Evolutionary conservation across 2,329 filamentous ascomycete species (phyloP), one percentile per base, ranked within the genome.

Genomic region (Didymella exigua): DNA sequence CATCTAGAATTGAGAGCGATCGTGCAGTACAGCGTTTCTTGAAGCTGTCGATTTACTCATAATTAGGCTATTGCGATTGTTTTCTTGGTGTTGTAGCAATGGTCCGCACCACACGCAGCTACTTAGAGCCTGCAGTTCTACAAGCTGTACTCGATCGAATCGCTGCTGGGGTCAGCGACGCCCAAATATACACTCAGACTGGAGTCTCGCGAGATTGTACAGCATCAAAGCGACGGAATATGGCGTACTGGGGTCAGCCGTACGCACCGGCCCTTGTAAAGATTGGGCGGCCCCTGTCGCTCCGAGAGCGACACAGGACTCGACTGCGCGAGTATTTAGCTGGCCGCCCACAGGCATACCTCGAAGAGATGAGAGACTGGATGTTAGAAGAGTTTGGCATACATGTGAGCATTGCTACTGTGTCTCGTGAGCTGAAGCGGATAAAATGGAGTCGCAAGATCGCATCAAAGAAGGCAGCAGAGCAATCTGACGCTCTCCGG

Each of bases 381-480:
- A 3, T 33, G n/a, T 10, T 33, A 16, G 30, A 33, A 5, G n/a
- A 33, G 30, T 33, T 33, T 3, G 4, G 5, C 8, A 33, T 33
- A 9, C 3, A n/a, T 2, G 13, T 31, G 8, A 48, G 45, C 45
- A n/a, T 47, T 10, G 6, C 11, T 7, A 19, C 27, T 14, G 19
- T 40, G 14, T 48, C 9, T 29, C 13, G 11, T 6, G 21, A 49
- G 47, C 30, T 49, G 2, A 26, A 19, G 27, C 11, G n/a, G 19
- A 48, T 56, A 33, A 45, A 33, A 13, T 56, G 30, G 54, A 51
- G 46, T 33, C 24, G 44, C 4, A 54, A 58, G 21, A 1, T 58
- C 5, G 45, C 34, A 11, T 10, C 45, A 31, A 58, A 54, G 18
- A 43, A 37, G 16, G 54, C 49, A 30, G 30, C n/a, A 6, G 49